These are phyloP conservation scores for Sporothrix sp. DNA, from an alignment of 2,329 filamentous ascomycete species.

Conservation along the genomic window DNA sequence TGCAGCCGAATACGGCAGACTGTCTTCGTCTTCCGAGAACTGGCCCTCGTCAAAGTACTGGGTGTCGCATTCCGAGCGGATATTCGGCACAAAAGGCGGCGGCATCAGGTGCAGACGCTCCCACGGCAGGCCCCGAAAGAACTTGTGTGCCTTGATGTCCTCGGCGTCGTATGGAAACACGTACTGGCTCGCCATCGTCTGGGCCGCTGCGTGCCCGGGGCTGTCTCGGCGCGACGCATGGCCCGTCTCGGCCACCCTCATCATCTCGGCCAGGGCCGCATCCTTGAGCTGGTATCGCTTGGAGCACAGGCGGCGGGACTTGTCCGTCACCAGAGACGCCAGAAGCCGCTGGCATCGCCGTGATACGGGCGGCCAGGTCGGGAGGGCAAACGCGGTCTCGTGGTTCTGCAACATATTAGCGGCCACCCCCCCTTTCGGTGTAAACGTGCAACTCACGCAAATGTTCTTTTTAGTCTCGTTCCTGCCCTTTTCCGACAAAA, in stretches of 20 bases:
- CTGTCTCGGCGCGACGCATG: background rate
- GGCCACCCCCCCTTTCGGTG: no score
- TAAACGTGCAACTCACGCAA: slow-evolving; percentile 40
- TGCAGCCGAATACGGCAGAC: background rate
- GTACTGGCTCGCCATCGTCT: slow-evolving; percentile 39
- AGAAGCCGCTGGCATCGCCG: slow-evolving; percentile 70
- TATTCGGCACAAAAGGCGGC: slow-evolving; percentile 72
- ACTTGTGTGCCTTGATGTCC: slow-evolving; percentile 82
- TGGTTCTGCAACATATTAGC: slow-evolving; percentile 47
- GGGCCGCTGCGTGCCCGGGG: slow-evolving; percentile 11
- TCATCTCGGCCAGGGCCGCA: slow-evolving; percentile 17
- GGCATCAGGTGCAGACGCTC: slow-evolving; percentile 56
- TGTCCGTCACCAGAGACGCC: slow-evolving; percentile 59
- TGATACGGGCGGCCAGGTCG: slow-evolving; percentile 54
- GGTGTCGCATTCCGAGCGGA: slow-evolving; percentile 60
- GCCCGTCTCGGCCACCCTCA: background rate
- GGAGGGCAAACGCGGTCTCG: slow-evolving; percentile 59
- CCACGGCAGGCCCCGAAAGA: slow-evolving; percentile 76
- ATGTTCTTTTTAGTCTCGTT: slow-evolving; percentile 82
- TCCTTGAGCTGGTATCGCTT: slow-evolving; percentile 64
- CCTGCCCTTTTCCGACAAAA: slow-evolving; percentile 67
- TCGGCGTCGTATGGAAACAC: slow-evolving; percentile 78
- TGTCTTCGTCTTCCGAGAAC: slow-evolving; percentile 40
- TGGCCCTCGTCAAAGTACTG: slow-evolving; percentile 84
- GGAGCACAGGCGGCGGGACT: slow-evolving; percentile 66